Evolutionary conservation across 75 land plant species (phyloP).

Genomic region (Cupressus sempervirens): DNA sequence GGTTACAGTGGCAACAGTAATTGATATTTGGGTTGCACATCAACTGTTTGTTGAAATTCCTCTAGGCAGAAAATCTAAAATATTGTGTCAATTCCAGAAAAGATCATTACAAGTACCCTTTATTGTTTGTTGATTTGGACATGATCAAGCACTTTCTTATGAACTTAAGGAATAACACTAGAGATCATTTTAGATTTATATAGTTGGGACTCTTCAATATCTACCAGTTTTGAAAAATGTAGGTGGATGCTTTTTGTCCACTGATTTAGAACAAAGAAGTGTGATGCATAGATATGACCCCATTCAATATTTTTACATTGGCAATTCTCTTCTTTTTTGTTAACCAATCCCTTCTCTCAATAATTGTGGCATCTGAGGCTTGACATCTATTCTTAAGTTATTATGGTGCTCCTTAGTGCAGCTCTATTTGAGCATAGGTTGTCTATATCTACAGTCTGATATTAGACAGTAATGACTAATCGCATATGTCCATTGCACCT

Average conservation of each 20-base stretch:
- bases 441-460: not conserved
- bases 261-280: not conserved
- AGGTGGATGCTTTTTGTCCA: not conserved
- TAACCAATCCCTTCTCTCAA: not conserved
- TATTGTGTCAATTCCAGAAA: too few species aligned
- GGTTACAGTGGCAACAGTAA: too few species aligned
- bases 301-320: not conserved
- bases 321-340: not conserved
- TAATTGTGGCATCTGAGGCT: not conserved
- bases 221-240: not conserved
- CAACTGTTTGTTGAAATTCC: too few species aligned
- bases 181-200: not conserved
- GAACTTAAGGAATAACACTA: not conserved
- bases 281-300: not conserved
- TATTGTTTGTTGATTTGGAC: not conserved
- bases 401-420: not conserved
- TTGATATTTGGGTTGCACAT: too few species aligned
- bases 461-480: not conserved
- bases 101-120: too few species aligned
- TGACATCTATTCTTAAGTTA: not conserved
- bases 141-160: not conserved
- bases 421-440: not conserved
- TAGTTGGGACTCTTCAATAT: not conserved
- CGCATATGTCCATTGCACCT: not conserved
- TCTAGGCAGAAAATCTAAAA: too few species aligned